Evolutionary conservation across 768 basidiomycete species (phyloP).

Genomic region (Lentinula boryana): DNA sequence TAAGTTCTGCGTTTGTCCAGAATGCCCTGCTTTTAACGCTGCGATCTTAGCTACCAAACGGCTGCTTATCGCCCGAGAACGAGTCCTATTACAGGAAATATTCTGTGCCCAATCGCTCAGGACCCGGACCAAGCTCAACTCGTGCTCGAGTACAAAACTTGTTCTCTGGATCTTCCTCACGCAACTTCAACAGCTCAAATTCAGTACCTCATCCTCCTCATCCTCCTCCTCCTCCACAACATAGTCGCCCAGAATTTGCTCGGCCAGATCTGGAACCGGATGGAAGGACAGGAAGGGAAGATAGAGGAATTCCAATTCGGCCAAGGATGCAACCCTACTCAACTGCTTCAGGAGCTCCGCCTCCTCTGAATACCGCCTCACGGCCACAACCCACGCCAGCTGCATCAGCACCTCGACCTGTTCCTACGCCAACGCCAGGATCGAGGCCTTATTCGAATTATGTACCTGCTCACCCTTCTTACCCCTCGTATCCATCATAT

Average conservation of each 20-base stretch:
- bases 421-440: conserved; percentile 14
- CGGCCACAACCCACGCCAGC: conserved; percentile 10
- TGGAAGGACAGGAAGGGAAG: conserved; percentile 1
- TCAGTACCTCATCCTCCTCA: conserved; percentile 21
- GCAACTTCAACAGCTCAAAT: conserved; percentile 11
- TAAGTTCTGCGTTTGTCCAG: conserved; percentile 23
- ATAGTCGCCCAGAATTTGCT: conserved; percentile 37
- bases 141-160: conserved; percentile 34
- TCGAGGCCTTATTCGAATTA: conserved; percentile 4
- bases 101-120: conserved; percentile 47
- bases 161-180: conserved; percentile 37
- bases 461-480: conserved; percentile 9
- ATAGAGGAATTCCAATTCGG: conserved; percentile 7
- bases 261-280: conserved; percentile 60
- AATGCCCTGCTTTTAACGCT: background rate
- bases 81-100: conserved; percentile 64
- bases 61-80: conserved; percentile 53
- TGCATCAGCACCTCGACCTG: conserved; percentile 15
- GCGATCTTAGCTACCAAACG: conserved; percentile 44
- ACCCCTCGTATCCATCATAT: conserved; percentile 12
- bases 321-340: background rate
- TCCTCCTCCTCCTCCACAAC: conserved; percentile 26
- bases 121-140: conserved; percentile 10
- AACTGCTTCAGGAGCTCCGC: conserved; percentile 10
- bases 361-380: conserved; percentile 15